Evolutionary conservation across 805 yeast genomes (phyloP), one percentile per base, ranked within the genome.

Genomic region (Wickerhamomyces chambardii): DNA sequence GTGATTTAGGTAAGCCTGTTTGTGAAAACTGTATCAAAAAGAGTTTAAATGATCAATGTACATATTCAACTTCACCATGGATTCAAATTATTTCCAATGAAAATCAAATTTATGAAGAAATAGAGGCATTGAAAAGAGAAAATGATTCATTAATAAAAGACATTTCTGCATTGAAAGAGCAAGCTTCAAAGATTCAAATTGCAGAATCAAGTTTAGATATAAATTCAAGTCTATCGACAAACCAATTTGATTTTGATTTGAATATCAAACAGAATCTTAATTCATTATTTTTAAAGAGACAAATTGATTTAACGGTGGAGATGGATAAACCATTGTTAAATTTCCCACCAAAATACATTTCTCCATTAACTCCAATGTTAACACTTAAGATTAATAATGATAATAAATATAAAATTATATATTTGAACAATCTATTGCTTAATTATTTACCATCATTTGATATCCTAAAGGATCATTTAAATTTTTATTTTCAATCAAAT

Each of bases 61-160:
- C 37, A 1, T 45, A 43, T 31, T 37, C 45, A 11, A 37, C 39
- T 4, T 45, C 49, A 3, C 49, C 49, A 16, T 45, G 49, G 49
- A 45, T 45, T 9, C 43, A 43, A 15, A 43, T 43, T 28, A 43
- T 45, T 18, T 39, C 44, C 15, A 40, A 42, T 3, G 49, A 45
- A 32, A 36, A 42, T 12, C 43, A 42, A 25, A 42, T 43, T 10
- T 45, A 45, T 34, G 42, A 45, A 30, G 47, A 45, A 37, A 43
- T 45, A 28, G 46, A 45, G 25, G 36, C 37, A 1, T 26, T 45
- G 32, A 45, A 45, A 31, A 33, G 29, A 14, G 46, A 45, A 34
- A 45, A 45, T 25, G 46, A 43, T 17, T 38, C 37, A 15, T 37
- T 45, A 10, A 43, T 43, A 36, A 40, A 38, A 4, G 31, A 36